Evolutionary conservation across 805 yeast genomes (phyloP).

Genomic region (Metschnikowia cubensis): DNA sequence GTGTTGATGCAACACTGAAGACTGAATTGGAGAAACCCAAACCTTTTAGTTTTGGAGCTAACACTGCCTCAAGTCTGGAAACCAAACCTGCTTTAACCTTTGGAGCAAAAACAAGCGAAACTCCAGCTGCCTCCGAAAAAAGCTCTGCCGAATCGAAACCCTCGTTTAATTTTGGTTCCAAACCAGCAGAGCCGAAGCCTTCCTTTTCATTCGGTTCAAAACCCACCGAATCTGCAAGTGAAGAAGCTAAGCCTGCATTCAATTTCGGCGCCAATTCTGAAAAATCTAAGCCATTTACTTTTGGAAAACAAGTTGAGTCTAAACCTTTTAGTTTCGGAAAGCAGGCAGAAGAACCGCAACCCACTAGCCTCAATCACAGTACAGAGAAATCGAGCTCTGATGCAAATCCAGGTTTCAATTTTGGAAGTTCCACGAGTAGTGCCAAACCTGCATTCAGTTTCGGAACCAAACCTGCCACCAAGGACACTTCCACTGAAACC

Average conservation of each 20-base stretch:
- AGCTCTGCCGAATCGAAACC: slow-evolving; percentile 2
- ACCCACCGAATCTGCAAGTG: neutral
- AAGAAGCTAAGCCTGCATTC: neutral
- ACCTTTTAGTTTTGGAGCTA: neutral
- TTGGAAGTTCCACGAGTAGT: neutral
- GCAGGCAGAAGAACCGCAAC: neutral
- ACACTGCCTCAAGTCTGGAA: neutral
- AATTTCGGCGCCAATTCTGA: slow-evolving; percentile 1
- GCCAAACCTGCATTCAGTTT: neutral
- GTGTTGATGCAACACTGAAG: neutral
- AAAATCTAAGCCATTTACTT: slow-evolving; percentile 1
- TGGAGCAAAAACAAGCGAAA: neutral
- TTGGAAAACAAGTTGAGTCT: neutral
- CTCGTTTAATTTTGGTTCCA: slow-evolving; percentile 11
- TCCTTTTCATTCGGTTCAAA: neutral
- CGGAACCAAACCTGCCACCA: neutral
- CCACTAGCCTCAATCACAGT: slow-evolving; percentile 1
- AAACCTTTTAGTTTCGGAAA: slow-evolving; percentile 1
- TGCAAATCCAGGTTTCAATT: slow-evolving; percentile 1
- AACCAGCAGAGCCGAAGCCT: neutral
- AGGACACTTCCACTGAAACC: neutral
- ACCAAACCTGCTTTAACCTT: slow-evolving; percentile 1
- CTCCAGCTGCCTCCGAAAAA: neutral
- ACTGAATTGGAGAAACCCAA: neutral
- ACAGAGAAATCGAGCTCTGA: neutral